Percentiles rank a stretch among this genome's conserved stretches.
Evolutionary conservation across 2,329 filamentous ascomycete species (phyloP).

Genomic region (Endocalyx cinctus): DNA sequence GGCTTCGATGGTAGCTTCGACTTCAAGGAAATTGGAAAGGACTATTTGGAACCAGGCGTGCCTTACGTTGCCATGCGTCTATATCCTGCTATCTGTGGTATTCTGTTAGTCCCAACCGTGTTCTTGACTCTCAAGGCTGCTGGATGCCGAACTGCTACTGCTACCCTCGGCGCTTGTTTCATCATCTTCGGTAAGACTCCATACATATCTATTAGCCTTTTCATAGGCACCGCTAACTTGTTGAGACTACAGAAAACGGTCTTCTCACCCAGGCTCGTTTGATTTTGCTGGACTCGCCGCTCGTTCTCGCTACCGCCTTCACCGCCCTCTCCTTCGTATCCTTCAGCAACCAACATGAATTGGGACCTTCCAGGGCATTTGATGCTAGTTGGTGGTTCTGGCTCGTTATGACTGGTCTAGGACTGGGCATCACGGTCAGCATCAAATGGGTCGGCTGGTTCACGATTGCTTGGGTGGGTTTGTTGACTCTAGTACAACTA

Average conservation of each 20-base stretch:
- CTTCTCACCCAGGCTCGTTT: constrained; percentile 91
- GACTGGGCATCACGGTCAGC: constrained; percentile 83
- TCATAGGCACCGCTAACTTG: constrained; percentile 20
- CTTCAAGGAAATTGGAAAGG: constrained; percentile 99
- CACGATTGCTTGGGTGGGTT: constrained; percentile 96
- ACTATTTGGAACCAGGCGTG: constrained; percentile 90
- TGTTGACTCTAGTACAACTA: constrained; percentile 83
- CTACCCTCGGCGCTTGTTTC: constrained; percentile 75
- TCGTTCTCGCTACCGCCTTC: constrained; percentile 89
- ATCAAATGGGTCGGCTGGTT: constrained; percentile 99
- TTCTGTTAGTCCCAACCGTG: constrained; percentile 84
- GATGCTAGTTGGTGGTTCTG: constrained; percentile 96
- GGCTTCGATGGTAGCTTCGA: constrained; percentile 95
- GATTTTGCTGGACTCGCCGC: constrained; percentile 91
- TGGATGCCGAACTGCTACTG: constrained; percentile 82
- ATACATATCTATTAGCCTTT: constrained; percentile 1
- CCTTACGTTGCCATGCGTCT: constrained; percentile 98
- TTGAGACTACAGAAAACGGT: constrained; percentile 68
- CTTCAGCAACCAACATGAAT: constrained; percentile 96
- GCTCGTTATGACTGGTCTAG: constrained; percentile 80
- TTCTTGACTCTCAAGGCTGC: constrained; percentile 90
- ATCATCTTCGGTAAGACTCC: constrained; percentile 78
- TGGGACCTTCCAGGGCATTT: constrained; percentile 85
- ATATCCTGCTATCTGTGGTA: constrained; percentile 83
- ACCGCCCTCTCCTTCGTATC: constrained; percentile 86